These are phyloP conservation scores for Nakataea oryzae DNA, from an alignment of 2,329 filamentous ascomycete species.

Conservation along the genomic window DNA sequence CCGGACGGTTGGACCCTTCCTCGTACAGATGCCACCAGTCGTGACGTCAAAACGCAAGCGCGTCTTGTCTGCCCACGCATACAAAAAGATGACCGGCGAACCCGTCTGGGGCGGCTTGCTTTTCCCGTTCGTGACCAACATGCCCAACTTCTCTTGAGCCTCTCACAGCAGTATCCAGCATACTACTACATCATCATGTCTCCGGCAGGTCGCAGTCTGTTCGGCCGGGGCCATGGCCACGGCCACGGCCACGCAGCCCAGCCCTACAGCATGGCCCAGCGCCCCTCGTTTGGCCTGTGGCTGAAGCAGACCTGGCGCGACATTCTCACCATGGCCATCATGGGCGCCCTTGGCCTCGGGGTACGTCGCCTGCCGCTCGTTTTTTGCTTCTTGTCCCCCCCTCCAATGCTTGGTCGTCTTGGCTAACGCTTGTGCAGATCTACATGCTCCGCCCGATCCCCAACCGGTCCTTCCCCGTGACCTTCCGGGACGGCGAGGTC, in stretches of 20 bases:
- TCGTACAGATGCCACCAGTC: not conserved
- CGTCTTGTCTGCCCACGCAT: not conserved
- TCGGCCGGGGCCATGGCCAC: not conserved
- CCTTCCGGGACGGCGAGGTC: slow-evolving; percentile 55
- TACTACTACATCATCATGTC: not conserved
- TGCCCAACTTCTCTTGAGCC: too few relatives aligned
- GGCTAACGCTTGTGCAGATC: slow-evolving; percentile 36
- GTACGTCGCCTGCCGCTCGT: too few relatives aligned
- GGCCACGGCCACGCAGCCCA: not conserved
- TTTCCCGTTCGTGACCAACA: not conserved
- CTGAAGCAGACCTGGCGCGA: slow-evolving; percentile 57
- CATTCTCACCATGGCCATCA: slow-evolving; percentile 53
- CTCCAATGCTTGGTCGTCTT: not conserved
- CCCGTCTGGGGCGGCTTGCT: not conserved
- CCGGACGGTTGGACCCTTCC: not conserved
- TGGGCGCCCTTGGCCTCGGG: slow-evolving; percentile 58
- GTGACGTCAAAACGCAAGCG: not conserved
- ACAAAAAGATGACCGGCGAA: not conserved
- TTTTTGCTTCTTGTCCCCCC: not conserved
- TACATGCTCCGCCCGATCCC: slow-evolving; percentile 57
- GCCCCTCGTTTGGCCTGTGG: slow-evolving; percentile 51
- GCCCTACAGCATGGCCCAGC: not conserved
- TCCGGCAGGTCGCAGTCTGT: not conserved
- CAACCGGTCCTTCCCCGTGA: slow-evolving; percentile 58
- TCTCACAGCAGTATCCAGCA: not conserved